These are phyloP conservation scores for Dissoconium aciculare DNA, from an alignment of 2,329 filamentous ascomycete genomes.

Conservation along the genomic window DNA sequence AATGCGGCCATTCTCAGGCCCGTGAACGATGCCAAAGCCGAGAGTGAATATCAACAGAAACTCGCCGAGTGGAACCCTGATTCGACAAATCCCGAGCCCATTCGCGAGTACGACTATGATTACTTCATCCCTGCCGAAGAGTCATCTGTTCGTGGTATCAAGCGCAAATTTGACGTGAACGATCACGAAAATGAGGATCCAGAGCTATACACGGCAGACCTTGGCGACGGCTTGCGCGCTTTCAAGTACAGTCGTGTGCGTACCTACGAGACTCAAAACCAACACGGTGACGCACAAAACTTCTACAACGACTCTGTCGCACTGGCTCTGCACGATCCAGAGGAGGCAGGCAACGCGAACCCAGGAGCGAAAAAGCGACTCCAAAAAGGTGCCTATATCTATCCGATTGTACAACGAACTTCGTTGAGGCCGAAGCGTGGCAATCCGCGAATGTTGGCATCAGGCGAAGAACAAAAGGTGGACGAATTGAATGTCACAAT, in stretches of 20 bases:
- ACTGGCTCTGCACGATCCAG: constrained; percentile 41
- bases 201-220: constrained; percentile 34
- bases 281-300: constrained; percentile 36
- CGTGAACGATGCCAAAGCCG: constrained; percentile 31
- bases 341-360: constrained; percentile 17
- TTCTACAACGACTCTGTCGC: constrained; percentile 42
- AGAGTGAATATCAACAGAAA: constrained; percentile 36
- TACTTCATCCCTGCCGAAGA: constrained; percentile 42
- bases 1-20: constrained; percentile 45
- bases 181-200: constrained; percentile 40
- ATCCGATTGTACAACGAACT: constrained; percentile 44
- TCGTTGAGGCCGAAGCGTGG: constrained; percentile 33
- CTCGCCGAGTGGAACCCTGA: constrained; percentile 35
- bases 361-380: constrained; percentile 24
- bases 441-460: constrained; percentile 32
- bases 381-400: constrained; percentile 45
- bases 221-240: constrained; percentile 20
- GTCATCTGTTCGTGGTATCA: constrained; percentile 35
- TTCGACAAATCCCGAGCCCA: constrained; percentile 35
- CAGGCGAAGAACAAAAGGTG: constrained; percentile 10
- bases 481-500: constrained; percentile 17
- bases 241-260: constrained; percentile 44
- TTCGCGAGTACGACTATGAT: constrained; percentile 44
- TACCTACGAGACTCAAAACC: constrained; percentile 45
- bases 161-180: constrained; percentile 39